Base-by-base conservation (phyloP, 1,284 basidiomycete genomes). In the Cystobasidium pallidum region DNA sequence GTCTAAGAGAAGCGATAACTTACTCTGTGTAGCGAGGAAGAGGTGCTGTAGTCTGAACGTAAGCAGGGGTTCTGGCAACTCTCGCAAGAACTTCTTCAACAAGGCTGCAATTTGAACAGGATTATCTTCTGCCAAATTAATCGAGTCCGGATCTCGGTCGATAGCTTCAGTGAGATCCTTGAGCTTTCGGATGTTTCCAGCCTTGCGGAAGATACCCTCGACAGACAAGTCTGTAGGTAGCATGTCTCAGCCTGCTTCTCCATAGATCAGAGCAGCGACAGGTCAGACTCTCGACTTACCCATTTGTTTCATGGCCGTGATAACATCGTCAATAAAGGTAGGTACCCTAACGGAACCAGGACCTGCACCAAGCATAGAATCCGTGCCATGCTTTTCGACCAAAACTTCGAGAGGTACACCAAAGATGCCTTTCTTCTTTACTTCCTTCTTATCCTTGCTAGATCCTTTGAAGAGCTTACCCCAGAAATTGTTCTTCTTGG, bases 271-370 rank as follows among this genome's bases (percentile, higher is more conserved):
- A 24, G 41, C 17, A 58, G 36, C 36, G 21, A 11, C 39, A 17
- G 4, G 15, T 15, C 43, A 45, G 39, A 24, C 26, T 10, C 19
- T 11, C 39, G n/a, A 85, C 91, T 79, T 75, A 94, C 93, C 95
- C 95, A 98, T 98, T 82, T 98, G 94, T 80, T 91, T 87, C 95
- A 99, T 98, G 2, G 96, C 94, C 66, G 92, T 95, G 49, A 99
- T 88, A 67, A 97, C 90, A 79, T 99, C 96, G 80, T 99, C 96
- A 74, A 99, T 91, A 80, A 99, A 97, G 81, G 92, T 96, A 7
- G 95, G 95, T 32, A 99, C 89, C 76, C 92, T 86, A 75, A 99
- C 81, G 24, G 91, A 88, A 47, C 88, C 88, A 24, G 90, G 87
- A n/a, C 92, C 91, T 30, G 92, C 91, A 32, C 94, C 94, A 66